A percentile compares a stretch with the other conserved stretches of the same genome.
Conservation (phyloP, 1,284 basidiomycete genomes). For the Volvariella volvacea region DNA sequence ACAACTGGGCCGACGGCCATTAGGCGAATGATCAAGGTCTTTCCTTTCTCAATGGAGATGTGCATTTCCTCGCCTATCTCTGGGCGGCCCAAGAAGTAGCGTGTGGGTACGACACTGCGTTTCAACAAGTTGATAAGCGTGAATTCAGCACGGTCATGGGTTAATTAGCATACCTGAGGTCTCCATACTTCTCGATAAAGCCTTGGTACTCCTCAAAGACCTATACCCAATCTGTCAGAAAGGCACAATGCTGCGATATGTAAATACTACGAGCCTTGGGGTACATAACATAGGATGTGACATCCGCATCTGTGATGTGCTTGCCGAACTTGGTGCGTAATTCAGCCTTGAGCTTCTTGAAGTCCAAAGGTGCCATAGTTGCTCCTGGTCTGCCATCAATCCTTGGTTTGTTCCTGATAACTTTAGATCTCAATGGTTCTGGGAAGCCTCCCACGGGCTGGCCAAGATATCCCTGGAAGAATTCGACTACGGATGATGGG, state of each 20-base stretch:
- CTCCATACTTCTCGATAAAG: constrained; percentile 94
- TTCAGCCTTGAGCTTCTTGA: constrained; percentile 94
- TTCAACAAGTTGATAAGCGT: constrained; percentile 12
- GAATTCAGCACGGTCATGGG: constrained; percentile 7
- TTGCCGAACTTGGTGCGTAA: constrained; percentile 92
- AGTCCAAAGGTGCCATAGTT: constrained; percentile 83
- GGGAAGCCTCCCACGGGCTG: constrained; percentile 98
- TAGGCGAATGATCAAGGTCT: constrained; percentile 93
- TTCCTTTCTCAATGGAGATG: constrained; percentile 95
- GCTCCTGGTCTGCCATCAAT: constrained; percentile 93
- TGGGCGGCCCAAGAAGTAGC: constrained; percentile 95
- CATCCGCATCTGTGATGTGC: constrained; percentile 89
- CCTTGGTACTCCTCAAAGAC: constrained; percentile 97
- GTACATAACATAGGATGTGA: constrained; percentile 95
- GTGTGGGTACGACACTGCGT: constrained; percentile 83
- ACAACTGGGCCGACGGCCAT: constrained; percentile 94
- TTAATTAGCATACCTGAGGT: constrained; percentile 63
- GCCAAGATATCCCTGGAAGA: constrained; percentile 97
- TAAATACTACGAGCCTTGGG: constrained; percentile 58
- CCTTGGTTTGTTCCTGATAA: constrained; percentile 91
- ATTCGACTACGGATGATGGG: constrained; percentile 93
- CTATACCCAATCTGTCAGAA: constrained; percentile 28
- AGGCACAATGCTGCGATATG: constrained; percentile 8
- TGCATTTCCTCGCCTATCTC: constrained; percentile 93
- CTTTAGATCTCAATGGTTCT: constrained; percentile 85